These are phyloP conservation scores for Agrocybe chaxingu DNA, from an alignment of 768 basidiomycete genomes.

Conservation along the genomic window DNA sequence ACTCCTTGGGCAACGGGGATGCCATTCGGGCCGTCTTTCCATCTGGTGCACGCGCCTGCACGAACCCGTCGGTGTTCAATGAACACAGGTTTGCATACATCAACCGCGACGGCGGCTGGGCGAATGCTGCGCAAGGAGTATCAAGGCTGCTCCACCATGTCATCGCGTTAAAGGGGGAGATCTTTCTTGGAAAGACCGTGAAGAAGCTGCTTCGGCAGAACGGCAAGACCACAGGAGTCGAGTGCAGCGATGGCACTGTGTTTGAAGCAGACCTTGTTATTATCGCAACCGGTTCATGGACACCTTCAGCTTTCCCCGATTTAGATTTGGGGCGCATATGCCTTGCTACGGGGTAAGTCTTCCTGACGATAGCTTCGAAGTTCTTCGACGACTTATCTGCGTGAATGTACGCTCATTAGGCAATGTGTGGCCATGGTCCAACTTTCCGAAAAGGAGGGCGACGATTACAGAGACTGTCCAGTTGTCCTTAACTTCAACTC, in stretches of 20 bases:
- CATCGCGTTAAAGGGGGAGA: conserved; percentile 50
- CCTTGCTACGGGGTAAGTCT: conserved; percentile 76
- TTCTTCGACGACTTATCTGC: neutral
- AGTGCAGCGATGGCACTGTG: conserved; percentile 52
- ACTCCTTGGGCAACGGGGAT: conserved; percentile 31
- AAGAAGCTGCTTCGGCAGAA: conserved; percentile 38
- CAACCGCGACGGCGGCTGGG: conserved; percentile 85
- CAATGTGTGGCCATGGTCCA: conserved; percentile 79
- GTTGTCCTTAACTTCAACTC: conserved; percentile 69
- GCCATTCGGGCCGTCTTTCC: conserved; percentile 52
- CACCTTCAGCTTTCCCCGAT: conserved; percentile 70
- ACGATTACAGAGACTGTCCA: conserved; percentile 57
- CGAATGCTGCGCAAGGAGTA: conserved; percentile 68
- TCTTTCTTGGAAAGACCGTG: conserved; percentile 59
- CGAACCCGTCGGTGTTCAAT: conserved; percentile 18
- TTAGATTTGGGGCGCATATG: conserved; percentile 47
- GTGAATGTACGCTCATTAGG: conserved; percentile 34
- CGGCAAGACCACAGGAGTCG: conserved; percentile 55
- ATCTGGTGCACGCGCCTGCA: conserved; percentile 27
- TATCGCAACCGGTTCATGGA: conserved; percentile 83
- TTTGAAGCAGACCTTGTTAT: conserved; percentile 62
- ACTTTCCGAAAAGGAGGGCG: conserved; percentile 67
- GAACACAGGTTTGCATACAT: conserved; percentile 52
- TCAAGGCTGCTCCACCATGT: conserved; percentile 53
- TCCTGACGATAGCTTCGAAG: neutral